Base-by-base conservation (phyloP, 805 yeast species). In the Saccharomyces paradoxus region DNA sequence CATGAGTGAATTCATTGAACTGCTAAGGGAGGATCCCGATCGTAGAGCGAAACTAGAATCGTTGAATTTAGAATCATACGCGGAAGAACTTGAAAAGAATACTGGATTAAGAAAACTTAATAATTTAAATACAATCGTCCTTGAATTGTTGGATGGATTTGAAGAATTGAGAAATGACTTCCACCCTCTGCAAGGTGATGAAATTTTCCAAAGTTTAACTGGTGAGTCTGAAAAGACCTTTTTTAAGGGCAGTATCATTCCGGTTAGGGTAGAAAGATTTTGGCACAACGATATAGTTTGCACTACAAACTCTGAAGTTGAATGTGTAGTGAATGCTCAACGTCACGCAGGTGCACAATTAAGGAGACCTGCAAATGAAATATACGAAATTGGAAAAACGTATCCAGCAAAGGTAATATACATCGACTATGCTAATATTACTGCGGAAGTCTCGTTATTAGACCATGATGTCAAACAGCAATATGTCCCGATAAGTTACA, bases 11-110 rank as follows among this genome's bases (percentile, higher is more conserved):
- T 69, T 69, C 41, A 68, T 69, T 44, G 73, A 69, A 55, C 58
- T 64, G 26, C 70, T 85, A 49, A 91, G 89, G 65, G 86, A 83
- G 57, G 87, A 76, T 31, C 72, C 74, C 21, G 71, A 86, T 56
- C 94, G 91, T 50, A 91, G 91, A 49, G 87, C 89, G 2, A 86
- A 88, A 70, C 81, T 92, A 56, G 91, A 91, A 64, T 96, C 90
- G 56, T 81, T 92, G 61, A 86, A 91, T 63, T 75, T 92, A 64
- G 96, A 89, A 61, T 96, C 91, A 46, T 92, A 91, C 68, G 97
- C 97, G 9, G 87, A 86, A 62, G 96, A 92, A 72, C 77, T 94
- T 62, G 96, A 80, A 59, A 82, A 75, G 63, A 76, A 65, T 48
- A 65, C 71, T 1, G 72, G 73, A 12, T 70, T 66, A 56, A 65